Evolutionary conservation across 1,284 basidiomycete species (phyloP), one percentile per base, ranked within the genome.

Genomic region (Sanghuangporus baumii): DNA sequence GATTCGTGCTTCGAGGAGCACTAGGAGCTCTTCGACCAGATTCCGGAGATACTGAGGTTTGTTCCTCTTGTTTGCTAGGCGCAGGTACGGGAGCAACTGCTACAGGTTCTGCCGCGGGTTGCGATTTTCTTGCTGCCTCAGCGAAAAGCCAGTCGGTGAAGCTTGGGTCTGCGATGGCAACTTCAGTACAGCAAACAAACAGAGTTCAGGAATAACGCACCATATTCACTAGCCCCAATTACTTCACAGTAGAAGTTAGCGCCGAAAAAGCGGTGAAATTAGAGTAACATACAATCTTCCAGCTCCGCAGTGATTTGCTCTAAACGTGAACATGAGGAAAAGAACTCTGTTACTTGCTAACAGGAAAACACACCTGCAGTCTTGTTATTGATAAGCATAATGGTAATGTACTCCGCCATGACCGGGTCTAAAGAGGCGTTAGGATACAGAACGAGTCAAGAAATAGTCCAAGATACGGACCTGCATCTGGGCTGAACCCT

Each of bases 311-410:
- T 88, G 73, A 94, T 92, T 81, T 94, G 90, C 52, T 82, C 92
- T 93, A 71, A 43, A 66, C 31, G 18, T 14, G 31, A 34, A 12
- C 23, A 16, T 54, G 6, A 54, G 65, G 58, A 43, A 57, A 63
- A 12, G 38, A 67, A 61, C 54, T 57, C 37, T 52, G 8, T 48
- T 57, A 51, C 8, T 6, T 6, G 16, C 11, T 12, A 14, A 26
- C 16, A n/a, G 38, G 52, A 18, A 51, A 1, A 11, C 47, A 76
- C 67, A 90, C 91, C 84, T 68, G 86, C 74, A 62, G 88, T 88
- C 78, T 94, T 94, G 75, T 91, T 90, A 73, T 94, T 94, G 66
- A 93, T 93, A 56, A 94, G 83, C 92, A 94, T 93, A 66, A 94
- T 94, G 23, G 91, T 91, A 65, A 93, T 92, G 71, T 93, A 94